These are phyloP conservation scores for Tritrichomonas musculus DNA, from an alignment of 208 protist genomes.

Conservation along the genomic window DNA sequence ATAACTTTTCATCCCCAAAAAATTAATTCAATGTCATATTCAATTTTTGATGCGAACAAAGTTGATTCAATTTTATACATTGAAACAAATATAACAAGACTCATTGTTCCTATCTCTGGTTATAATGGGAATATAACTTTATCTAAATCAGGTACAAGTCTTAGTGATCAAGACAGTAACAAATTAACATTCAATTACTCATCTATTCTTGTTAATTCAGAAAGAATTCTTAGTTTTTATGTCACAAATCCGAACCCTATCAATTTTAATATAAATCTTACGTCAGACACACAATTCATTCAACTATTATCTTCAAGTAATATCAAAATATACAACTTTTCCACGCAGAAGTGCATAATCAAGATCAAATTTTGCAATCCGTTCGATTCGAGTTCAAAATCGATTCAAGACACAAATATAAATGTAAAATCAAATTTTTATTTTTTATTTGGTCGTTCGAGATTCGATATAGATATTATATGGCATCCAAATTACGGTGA, in stretches of 20 bases:
- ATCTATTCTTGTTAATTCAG: not conserved
- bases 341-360: too few relatives aligned
- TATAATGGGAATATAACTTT: not conserved
- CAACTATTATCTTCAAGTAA: too few relatives aligned
- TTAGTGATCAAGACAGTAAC: not conserved
- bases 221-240: not conserved
- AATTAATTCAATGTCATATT: not conserved
- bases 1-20: not conserved
- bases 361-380: too few relatives aligned
- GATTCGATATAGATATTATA: too few relatives aligned
- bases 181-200: not conserved
- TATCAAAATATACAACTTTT: too few relatives aligned
- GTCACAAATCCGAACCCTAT: not conserved
- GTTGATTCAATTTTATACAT: not conserved
- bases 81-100: not conserved
- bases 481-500: too few relatives aligned
- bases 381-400: too few relatives aligned
- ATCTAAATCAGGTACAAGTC: not conserved
- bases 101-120: not conserved
- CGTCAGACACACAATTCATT: too few relatives aligned
- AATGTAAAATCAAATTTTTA: too few relatives aligned
- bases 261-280: not conserved
- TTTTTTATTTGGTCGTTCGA: too few relatives aligned
- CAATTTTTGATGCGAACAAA: not conserved
- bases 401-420: too few relatives aligned